Conservation (phyloP, 345 rosid genomes). For the Schrenkiella parvula region DNA sequence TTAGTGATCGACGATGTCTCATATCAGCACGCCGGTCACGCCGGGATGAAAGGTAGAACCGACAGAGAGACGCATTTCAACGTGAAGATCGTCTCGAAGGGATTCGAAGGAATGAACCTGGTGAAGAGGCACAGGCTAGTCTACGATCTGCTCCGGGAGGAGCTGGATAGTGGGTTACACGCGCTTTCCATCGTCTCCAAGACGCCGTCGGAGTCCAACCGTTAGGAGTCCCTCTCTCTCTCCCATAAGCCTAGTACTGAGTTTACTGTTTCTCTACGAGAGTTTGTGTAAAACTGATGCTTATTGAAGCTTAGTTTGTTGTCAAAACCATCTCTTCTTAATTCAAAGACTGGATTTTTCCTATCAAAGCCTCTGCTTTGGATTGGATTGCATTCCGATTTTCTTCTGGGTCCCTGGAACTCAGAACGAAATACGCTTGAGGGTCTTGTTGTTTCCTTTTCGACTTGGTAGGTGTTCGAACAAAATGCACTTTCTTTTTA, state of each 20-base stretch:
- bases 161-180: constrained; percentile 78
- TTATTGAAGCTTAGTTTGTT: not conserved
- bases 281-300: not conserved
- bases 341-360: not conserved
- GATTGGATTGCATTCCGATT: not conserved
- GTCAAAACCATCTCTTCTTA: not conserved
- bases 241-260: not conserved
- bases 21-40: constrained; percentile 94
- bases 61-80: constrained; percentile 91
- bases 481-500: not conserved
- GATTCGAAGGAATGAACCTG: constrained; percentile 87
- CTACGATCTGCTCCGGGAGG: constrained; percentile 70
- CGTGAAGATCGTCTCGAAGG: constrained; percentile 65
- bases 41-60: constrained; percentile 61
- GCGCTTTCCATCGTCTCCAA: constrained; percentile 85
- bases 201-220: constrained; percentile 60
- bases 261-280: not conserved
- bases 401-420: not conserved
- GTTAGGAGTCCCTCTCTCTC: not conserved
- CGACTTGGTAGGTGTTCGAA: not conserved
- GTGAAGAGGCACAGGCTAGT: constrained; percentile 86
- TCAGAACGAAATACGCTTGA: not conserved
- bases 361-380: not conserved
- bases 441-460: not conserved
- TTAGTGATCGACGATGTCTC: constrained; percentile 79